These are phyloP conservation scores for Glycine tomentella DNA, from an alignment of 306 rosid species.

Conservation along the genomic window DNA sequence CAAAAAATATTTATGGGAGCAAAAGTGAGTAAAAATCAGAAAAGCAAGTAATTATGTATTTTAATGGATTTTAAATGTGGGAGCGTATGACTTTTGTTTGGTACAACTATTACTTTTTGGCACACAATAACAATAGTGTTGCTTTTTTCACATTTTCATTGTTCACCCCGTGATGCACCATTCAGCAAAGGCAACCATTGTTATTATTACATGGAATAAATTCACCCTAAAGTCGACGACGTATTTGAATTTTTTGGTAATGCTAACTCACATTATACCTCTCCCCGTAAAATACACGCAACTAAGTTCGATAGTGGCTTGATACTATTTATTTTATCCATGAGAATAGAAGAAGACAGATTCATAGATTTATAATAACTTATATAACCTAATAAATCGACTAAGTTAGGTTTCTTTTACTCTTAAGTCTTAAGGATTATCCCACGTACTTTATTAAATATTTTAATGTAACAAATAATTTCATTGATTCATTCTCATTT, in stretches of 20 bases:
- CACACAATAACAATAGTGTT: constrained; percentile 13
- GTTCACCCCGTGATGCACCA: constrained; percentile 9
- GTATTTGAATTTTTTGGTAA: not conserved
- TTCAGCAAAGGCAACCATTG: constrained; percentile 3
- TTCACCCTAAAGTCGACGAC: constrained; percentile 33
- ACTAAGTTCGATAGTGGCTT: not conserved
- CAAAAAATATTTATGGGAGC: not conserved
- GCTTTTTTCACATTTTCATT: constrained; percentile 31
- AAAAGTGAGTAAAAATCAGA: not conserved
- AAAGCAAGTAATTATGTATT: not conserved
- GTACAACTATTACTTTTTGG: constrained; percentile 25
- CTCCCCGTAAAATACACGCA: constrained; percentile 30
- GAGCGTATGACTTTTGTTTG: constrained; percentile 11
- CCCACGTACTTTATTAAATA: too few species aligned
- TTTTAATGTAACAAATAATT: too few species aligned
- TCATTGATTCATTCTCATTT: not conserved
- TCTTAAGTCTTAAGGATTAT: too few species aligned
- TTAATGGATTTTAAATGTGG: not conserved
- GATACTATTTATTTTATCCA: not conserved
- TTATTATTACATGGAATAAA: constrained; percentile 30
- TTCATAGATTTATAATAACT: too few species aligned
- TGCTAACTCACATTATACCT: not conserved
- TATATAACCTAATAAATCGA: too few species aligned
- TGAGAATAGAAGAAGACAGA: too few species aligned
- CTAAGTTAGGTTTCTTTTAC: too few species aligned